phyloP scores from a whole-genome alignment of 768 basidiomycete species.

The Trametes cubensis region DNA sequence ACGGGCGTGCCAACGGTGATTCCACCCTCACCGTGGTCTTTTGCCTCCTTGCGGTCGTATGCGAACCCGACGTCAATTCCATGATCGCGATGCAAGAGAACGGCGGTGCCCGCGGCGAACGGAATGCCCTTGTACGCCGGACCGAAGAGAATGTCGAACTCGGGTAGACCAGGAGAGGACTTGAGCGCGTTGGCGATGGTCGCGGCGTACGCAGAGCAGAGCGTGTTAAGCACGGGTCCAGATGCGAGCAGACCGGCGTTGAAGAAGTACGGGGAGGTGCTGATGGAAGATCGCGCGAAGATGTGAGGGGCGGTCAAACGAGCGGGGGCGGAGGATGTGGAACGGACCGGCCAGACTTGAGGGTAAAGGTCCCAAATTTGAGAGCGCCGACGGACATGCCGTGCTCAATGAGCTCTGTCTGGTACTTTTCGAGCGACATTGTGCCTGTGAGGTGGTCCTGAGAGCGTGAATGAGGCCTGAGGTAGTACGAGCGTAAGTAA shows the following conservation, averaged over 20 bases:
- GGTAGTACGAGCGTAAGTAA: neutral
- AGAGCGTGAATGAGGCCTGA: neutral
- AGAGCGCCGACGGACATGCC: conserved; percentile 73
- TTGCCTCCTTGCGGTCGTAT: conserved; percentile 94
- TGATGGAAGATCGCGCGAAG: conserved; percentile 33
- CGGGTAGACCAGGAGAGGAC: conserved; percentile 35
- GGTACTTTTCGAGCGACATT: conserved; percentile 49
- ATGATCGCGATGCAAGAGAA: conserved; percentile 71
- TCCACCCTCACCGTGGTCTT: conserved; percentile 96
- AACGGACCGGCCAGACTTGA: conserved; percentile 92
- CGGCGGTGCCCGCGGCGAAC: conserved; percentile 82
- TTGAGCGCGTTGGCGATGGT: conserved; percentile 65
- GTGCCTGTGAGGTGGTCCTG: neutral
- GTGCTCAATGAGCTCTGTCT: conserved; percentile 67
- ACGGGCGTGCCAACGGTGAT: conserved; percentile 84
- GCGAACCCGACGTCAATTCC: conserved; percentile 74
- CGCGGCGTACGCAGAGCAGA: conserved; percentile 82
- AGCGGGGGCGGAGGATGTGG: conserved; percentile 4
- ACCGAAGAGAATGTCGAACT: conserved; percentile 88
- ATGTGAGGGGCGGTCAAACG: conserved; percentile 17
- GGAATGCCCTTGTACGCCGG: conserved; percentile 98
- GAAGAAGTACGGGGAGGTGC: conserved; percentile 95
- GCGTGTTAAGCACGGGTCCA: conserved; percentile 74
- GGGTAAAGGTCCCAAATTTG: conserved; percentile 88
- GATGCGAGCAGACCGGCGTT: conserved; percentile 89